Evolutionary conservation across 805 yeast genomes (phyloP), one percentile per base, ranked within the genome.

Genomic region (Peterozyma toletana): DNA sequence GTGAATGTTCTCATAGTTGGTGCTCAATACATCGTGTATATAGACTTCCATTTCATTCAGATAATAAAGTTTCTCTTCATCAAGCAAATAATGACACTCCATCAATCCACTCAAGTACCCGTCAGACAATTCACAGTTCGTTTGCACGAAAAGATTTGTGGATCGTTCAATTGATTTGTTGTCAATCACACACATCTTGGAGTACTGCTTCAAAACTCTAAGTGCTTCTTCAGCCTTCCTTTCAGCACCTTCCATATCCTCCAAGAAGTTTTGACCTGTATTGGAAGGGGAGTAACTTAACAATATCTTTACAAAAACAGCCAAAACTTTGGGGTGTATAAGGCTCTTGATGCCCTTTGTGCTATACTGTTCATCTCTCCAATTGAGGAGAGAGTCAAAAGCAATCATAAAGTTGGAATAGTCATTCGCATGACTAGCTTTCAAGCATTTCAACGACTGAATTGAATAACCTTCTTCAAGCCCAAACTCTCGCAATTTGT

Each of bases 1-100:
- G 5, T 59, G 62, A 5, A 31, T 31, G 14, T 31, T 31, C 10
- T 31, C 34, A 31, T 31, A 31, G 15, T 31, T 31, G 5, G 13
- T 5, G 15, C 15, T 11, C 15, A 31, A 31, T 5, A 31, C 15
- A 31, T 31, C 34, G 9, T 31, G 13, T 5, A 31, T 31, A 31
- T 31, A 31, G 9, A 5, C 13, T 13, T 44, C 47, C 30, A 44
- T 15, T 30, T 31, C 17, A 1, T 30, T 15, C 5, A 34, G 11
- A 29, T 16, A 40, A 3, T 36, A 36, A 7, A 44, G 9, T 30
- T 40, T 44, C 35, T 40, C 39, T 14, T 34, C 31, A n/a, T 33
- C 33, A 1, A 35, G 18, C 5, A 44, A 3, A 2, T 13, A 9
- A 14, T 33, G 15, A 16, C 27, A 39, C n/a, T 13, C 9, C 10